These are phyloP conservation scores for Cudoniella acicularis DNA, from an alignment of 495 filamentous ascomycete species.

Conservation along the genomic window DNA sequence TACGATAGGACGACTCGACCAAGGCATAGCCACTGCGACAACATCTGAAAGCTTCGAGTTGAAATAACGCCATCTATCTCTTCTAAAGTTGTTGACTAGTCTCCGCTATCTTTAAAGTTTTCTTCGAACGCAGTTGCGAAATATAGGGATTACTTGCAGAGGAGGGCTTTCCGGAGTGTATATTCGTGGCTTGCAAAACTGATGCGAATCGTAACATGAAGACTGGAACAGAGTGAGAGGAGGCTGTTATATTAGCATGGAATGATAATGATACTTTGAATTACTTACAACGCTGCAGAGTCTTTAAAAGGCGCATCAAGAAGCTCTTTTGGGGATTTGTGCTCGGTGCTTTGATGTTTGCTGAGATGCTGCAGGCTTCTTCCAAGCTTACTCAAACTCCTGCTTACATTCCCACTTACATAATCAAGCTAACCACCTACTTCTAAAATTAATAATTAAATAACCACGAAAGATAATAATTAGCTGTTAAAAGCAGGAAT, in stretches of 20 bases:
- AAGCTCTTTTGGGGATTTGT: too few species aligned
- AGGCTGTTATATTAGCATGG: neutral
- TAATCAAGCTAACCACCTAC: too few species aligned
- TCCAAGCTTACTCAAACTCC: too few species aligned
- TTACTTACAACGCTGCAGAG: conserved; percentile 3
- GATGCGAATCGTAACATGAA: conserved; percentile 13
- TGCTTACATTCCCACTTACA: too few species aligned
- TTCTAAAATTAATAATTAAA: too few species aligned
- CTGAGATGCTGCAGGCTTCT: too few species aligned
- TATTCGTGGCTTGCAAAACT: conserved; percentile 13
- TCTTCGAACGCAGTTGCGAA: conserved; percentile 11
- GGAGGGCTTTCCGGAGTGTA: conserved; percentile 13
- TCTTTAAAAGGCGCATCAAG: neutral
- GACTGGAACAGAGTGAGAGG: conserved; percentile 9
- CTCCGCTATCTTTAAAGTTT: conserved; percentile 3
- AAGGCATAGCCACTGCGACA: neutral
- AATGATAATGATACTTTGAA: neutral
- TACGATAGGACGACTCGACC: neutral
- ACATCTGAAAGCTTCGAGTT: conserved; percentile 9
- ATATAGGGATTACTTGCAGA: conserved; percentile 10
- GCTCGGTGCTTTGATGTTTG: too few species aligned
- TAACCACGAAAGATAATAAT: too few species aligned
- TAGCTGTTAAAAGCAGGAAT: too few species aligned
- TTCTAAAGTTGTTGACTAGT: conserved; percentile 16
- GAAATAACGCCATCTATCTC: conserved; percentile 17